Conservation (phyloP, 73 alveolate species). For the Paramecium bursaria region DNA sequence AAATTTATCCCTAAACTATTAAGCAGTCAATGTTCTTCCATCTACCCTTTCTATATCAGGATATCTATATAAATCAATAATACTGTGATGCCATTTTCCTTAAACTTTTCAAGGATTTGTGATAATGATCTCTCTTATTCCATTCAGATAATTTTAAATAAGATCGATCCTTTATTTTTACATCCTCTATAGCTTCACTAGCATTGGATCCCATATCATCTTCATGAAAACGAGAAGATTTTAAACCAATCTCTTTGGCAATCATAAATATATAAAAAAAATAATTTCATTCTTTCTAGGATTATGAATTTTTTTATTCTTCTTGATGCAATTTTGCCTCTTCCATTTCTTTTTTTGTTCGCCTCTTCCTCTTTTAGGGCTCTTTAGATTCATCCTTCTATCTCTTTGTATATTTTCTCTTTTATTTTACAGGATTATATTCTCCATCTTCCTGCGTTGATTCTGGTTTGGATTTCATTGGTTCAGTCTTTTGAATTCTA, state of each 20-base stretch:
- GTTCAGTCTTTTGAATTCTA: no score
- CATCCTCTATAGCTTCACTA: neutral
- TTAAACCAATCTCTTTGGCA: slow-evolving; percentile 42
- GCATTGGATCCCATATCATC: slow-evolving; percentile 46
- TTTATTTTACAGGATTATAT: no score
- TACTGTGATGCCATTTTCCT: slow-evolving; percentile 52
- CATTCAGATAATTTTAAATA: slow-evolving; percentile 28
- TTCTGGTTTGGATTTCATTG: no score
- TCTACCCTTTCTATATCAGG: slow-evolving; percentile 54
- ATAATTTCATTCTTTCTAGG: no score
- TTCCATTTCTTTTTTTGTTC: no score
- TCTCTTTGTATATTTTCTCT: no score
- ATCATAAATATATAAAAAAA: no score
- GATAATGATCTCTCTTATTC: slow-evolving; percentile 44
- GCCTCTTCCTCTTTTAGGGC: no score
- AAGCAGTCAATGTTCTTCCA: slow-evolving; percentile 63
- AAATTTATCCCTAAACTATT: slow-evolving; percentile 78
- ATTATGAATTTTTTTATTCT: no score
- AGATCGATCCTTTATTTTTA: slow-evolving; percentile 36
- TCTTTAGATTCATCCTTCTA: no score
- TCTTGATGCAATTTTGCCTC: no score
- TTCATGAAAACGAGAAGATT: slow-evolving; percentile 47
- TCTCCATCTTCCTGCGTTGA: no score
- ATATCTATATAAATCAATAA: slow-evolving; percentile 27
- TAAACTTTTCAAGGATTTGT: slow-evolving; percentile 3